Evolutionary conservation across 2,329 filamentous ascomycete genomes (phyloP).

Genomic region (Scedosporium dehoogii): DNA sequence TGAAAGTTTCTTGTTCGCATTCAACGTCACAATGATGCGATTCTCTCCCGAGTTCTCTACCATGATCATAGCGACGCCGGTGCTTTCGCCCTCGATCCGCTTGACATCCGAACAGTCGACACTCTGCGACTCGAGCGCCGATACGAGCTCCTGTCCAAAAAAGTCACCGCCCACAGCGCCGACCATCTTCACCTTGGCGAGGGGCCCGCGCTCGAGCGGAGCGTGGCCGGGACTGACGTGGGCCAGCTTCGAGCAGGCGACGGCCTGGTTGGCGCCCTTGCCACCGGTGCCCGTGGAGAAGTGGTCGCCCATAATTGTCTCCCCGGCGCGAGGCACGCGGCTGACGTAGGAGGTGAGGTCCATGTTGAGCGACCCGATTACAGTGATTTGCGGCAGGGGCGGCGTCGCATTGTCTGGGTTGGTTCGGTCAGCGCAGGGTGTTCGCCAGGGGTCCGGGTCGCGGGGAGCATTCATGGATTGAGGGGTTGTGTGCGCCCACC

Average conservation of each 20-base stretch:
- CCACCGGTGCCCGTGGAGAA: constrained; percentile 39
- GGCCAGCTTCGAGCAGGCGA: constrained; percentile 50
- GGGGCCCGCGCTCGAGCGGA: background rate
- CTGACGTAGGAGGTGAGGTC: constrained; percentile 62
- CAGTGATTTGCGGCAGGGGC: constrained; percentile 33
- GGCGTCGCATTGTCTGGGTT: background rate
- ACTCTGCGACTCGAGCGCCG: constrained; percentile 33
- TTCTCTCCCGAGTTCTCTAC: constrained; percentile 46
- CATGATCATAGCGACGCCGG: constrained; percentile 48
- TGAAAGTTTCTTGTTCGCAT: constrained; percentile 37
- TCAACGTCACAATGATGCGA: constrained; percentile 41
- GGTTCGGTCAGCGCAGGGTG: background rate
- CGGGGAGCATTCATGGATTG: no score
- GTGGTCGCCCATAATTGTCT: constrained; percentile 59
- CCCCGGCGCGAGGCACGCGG: constrained; percentile 56
- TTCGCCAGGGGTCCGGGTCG: no score
- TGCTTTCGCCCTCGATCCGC: constrained; percentile 28
- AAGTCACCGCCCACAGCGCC: constrained; percentile 46
- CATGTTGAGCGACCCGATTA: constrained; percentile 64
- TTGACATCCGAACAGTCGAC: constrained; percentile 35
- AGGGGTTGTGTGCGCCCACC: no score
- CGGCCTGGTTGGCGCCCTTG: constrained; percentile 68
- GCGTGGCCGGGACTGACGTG: constrained; percentile 15
- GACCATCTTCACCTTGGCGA: constrained; percentile 38
- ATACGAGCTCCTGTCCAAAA: constrained; percentile 36